These are phyloP conservation scores for Mallotus nudiflorus DNA, from an alignment of 345 rosid genomes.

Conservation along the genomic window DNA sequence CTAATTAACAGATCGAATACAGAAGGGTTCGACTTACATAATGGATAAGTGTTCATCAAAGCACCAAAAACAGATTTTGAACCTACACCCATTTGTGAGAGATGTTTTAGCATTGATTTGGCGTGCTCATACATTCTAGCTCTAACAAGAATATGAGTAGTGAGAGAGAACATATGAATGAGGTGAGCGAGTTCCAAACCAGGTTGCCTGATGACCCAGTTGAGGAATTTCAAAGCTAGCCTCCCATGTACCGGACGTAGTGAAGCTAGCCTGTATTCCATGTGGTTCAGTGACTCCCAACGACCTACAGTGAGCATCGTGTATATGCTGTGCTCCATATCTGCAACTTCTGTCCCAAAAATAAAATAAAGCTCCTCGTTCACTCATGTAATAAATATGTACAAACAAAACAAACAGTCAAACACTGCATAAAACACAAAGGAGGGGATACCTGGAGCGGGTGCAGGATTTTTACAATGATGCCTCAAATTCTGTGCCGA, in stretches of 20 bases:
- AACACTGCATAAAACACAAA: neutral
- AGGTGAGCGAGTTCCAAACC: constrained; percentile 64
- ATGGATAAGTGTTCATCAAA: constrained; percentile 66
- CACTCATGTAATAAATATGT: neutral
- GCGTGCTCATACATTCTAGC: constrained; percentile 82
- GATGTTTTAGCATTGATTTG: constrained; percentile 55
- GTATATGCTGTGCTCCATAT: constrained; percentile 71
- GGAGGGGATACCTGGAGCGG: constrained; percentile 33
- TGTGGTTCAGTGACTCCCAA: constrained; percentile 86
- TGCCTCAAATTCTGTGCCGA: constrained; percentile 20
- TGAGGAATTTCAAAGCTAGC: constrained; percentile 76
- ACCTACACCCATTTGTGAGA: constrained; percentile 42
- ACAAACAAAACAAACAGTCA: neutral
- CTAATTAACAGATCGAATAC: constrained; percentile 80
- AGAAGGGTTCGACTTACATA: constrained; percentile 88
- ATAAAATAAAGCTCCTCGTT: too few relatives aligned
- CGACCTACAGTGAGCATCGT: constrained; percentile 73
- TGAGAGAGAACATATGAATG: constrained; percentile 56
- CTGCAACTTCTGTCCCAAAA: constrained; percentile 27
- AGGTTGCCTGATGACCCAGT: constrained; percentile 66
- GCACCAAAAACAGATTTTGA: constrained; percentile 59
- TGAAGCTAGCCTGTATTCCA: constrained; percentile 64
- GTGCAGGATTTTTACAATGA: constrained; percentile 21
- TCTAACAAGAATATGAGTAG: constrained; percentile 68
- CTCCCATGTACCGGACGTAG: constrained; percentile 88